phyloP scores from a whole-genome alignment of 495 filamentous ascomycete species.

The Pseudevernia furfuracea region DNA sequence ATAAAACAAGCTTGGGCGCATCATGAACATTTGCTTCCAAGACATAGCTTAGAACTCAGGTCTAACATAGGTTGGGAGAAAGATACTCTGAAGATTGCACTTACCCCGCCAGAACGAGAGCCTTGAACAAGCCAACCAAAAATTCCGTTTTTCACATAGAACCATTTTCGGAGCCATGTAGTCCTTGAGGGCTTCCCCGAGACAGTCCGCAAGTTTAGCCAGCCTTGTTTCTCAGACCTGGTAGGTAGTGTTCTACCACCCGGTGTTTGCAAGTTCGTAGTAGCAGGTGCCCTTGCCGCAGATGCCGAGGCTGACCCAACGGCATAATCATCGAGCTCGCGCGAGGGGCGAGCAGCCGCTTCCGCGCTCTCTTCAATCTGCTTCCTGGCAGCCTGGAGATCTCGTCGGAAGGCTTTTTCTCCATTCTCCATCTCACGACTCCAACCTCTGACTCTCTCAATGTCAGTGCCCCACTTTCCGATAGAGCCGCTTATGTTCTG shows the following conservation, averaged over 20 bases:
- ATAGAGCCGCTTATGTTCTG: constrained; percentile 51
- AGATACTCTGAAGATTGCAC: too few relatives aligned
- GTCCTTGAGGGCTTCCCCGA: constrained; percentile 84
- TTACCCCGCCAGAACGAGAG: constrained; percentile 69
- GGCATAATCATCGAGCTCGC: constrained; percentile 90
- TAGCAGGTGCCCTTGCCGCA: constrained; percentile 60
- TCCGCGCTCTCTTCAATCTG: constrained; percentile 78
- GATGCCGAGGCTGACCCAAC: constrained; percentile 77
- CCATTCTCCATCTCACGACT: constrained; percentile 82
- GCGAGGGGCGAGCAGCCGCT: constrained; percentile 62
- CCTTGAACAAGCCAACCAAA: constrained; percentile 95
- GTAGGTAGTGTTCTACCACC: constrained; percentile 28
- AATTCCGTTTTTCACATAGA: constrained; percentile 87
- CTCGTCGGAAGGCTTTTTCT: constrained; percentile 68
- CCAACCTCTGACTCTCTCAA: constrained; percentile 89
- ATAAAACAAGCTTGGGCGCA: too few relatives aligned
- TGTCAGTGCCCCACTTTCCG: constrained; percentile 60
- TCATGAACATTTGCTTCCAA: too few relatives aligned
- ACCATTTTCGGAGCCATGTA: constrained; percentile 86
- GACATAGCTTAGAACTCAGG: too few relatives aligned
- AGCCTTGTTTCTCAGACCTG: constrained; percentile 78
- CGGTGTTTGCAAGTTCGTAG: constrained; percentile 40
- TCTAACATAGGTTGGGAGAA: too few relatives aligned
- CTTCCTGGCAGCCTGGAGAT: constrained; percentile 68
- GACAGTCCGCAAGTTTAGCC: constrained; percentile 76